A percentile compares a stretch with the other conserved stretches of the same genome.
Conservation (phyloP, 228 moss, liverwort and hornwort genomes). For the Sphagnum magellanicum region DNA sequence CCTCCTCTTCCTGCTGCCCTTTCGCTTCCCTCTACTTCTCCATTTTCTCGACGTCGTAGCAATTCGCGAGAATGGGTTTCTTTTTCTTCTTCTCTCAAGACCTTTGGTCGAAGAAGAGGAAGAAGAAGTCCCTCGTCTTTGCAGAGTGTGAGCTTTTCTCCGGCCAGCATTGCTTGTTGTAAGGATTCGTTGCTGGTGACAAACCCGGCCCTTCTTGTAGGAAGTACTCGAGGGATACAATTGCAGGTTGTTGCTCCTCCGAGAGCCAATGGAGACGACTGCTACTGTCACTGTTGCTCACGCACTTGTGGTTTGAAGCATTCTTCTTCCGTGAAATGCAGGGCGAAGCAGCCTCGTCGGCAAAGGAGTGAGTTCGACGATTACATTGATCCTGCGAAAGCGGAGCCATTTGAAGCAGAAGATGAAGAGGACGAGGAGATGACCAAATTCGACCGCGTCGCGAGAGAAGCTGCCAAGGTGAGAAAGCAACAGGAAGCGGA, state of each 20-base stretch:
- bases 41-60: neutral
- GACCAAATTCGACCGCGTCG: slow-evolving; percentile 75
- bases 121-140: neutral
- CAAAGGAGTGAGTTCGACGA: slow-evolving; percentile 54
- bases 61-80: neutral
- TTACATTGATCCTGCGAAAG: slow-evolving; percentile 79
- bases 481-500: slow-evolving; percentile 78
- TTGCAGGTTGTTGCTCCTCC: too few relatives aligned
- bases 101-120: neutral
- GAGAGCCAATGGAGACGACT: too few relatives aligned
- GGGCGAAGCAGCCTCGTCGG: too few relatives aligned
- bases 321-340: too few relatives aligned
- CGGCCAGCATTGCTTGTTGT: neutral
- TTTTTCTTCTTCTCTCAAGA: neutral
- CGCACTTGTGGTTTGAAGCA: too few relatives aligned
- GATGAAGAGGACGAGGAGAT: slow-evolving; percentile 58
- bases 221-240: too few relatives aligned
- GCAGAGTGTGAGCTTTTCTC: neutral
- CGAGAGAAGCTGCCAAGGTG: slow-evolving; percentile 58
- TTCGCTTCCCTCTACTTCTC: neutral
- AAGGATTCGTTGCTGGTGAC: neutral
- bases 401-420: slow-evolving; percentile 69
- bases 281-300: too few relatives aligned
- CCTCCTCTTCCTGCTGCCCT: neutral
- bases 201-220: too few relatives aligned